phyloP scores from a whole-genome alignment of 177 flowering plant species.

The Vitis hybrid region DNA sequence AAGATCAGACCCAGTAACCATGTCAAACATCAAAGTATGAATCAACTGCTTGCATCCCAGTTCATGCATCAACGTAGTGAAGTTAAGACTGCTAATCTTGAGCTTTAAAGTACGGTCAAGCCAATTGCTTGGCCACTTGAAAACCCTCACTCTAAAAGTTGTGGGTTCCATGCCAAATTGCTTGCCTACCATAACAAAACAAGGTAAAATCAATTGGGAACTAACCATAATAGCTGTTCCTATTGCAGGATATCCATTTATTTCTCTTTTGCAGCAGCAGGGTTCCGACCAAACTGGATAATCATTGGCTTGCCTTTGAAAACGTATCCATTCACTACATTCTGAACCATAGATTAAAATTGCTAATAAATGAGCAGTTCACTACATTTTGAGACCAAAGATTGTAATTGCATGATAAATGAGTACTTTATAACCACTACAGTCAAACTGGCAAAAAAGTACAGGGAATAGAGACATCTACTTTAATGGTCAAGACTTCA shows the following conservation, averaged over 20 bases:
- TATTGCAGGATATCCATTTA: conserved; percentile 8
- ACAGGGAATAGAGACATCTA: neutral
- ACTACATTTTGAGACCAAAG: neutral
- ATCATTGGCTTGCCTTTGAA: conserved; percentile 96
- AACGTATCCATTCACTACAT: conserved; percentile 79
- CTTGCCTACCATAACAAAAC: too few species aligned
- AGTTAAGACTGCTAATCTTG: too few species aligned
- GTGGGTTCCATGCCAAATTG: too few species aligned
- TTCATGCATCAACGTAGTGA: too few species aligned
- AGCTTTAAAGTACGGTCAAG: too few species aligned
- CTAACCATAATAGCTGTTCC: too few species aligned
- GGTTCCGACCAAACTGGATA: conserved; percentile 89
- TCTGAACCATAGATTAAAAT: conserved; percentile 48
- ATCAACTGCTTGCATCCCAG: too few species aligned
- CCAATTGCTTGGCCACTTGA: too few species aligned
- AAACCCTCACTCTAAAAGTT: too few species aligned
- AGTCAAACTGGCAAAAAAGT: neutral
- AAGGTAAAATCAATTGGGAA: too few species aligned
- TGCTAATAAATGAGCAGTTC: neutral
- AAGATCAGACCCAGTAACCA: too few species aligned
- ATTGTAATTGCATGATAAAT: neutral
- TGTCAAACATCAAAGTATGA: too few species aligned
- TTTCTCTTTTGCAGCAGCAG: conserved; percentile 49
- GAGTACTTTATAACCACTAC: neutral
- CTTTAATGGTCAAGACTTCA: neutral